A percentile compares a stretch with the other conserved stretches of the same genome.
Conservation (phyloP, 2,329 filamentous ascomycete species). For the Exophiala oligosperma region DNA sequence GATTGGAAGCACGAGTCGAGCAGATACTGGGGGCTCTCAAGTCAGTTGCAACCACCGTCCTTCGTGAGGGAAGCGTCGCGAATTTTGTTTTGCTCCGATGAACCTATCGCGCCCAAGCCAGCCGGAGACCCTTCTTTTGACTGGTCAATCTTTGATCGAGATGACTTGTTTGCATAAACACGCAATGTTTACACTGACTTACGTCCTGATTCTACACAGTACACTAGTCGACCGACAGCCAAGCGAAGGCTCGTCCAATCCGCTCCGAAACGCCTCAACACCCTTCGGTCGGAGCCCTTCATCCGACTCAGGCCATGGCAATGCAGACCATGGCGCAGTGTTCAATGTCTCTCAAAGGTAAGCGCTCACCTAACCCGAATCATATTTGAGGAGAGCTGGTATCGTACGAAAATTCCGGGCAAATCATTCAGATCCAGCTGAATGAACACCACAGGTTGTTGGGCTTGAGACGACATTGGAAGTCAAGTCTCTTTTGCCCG, state of each 20-base stretch:
- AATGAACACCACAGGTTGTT: too few species aligned
- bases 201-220: not conserved
- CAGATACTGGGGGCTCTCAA: slow-evolving; percentile 38
- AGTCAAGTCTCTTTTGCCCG: too few species aligned
- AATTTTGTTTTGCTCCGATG: not conserved
- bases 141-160: not conserved
- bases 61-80: not conserved
- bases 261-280: slow-evolving; percentile 14
- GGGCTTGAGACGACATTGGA: too few species aligned
- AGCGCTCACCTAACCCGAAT: not conserved
- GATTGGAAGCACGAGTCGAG: slow-evolving; percentile 36
- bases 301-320: not conserved
- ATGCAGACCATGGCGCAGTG: not conserved
- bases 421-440: too few species aligned
- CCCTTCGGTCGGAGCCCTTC: not conserved
- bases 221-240: slow-evolving; percentile 11
- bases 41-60: slow-evolving; percentile 25
- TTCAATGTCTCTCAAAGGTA: slow-evolving; percentile 12
- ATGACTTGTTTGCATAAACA: not conserved
- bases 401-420: too few species aligned
- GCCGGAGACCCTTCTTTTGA: too few species aligned
- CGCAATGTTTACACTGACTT: not conserved
- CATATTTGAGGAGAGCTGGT: too few species aligned
- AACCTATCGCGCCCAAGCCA: too few species aligned
- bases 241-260: slow-evolving; percentile 15